Conservation (phyloP, 805 yeast species). For the Candida endomychidarum region DNA sequence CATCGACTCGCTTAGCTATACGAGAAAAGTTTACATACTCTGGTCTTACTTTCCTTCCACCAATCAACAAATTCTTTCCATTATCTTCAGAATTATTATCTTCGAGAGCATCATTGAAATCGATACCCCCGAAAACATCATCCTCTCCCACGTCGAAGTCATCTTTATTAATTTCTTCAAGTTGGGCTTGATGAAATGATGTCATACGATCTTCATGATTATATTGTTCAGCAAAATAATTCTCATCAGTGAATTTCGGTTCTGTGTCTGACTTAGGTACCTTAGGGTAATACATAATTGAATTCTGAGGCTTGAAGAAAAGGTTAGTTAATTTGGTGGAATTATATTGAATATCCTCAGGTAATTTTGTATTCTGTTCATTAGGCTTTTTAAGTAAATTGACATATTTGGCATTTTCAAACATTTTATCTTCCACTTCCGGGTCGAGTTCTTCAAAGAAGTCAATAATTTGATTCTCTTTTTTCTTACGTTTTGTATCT, state of each 20-base stretch:
- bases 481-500: constrained; percentile 18
- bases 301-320: constrained; percentile 59
- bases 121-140: constrained; percentile 36
- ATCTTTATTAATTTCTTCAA: constrained; percentile 39
- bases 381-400: constrained; percentile 15
- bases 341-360: constrained; percentile 72
- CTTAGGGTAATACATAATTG: constrained; percentile 19
- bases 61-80: constrained; percentile 14
- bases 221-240: constrained; percentile 71
- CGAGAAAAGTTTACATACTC: constrained; percentile 43
- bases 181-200: constrained; percentile 40
- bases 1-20: constrained; percentile 44
- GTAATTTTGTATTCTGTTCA: constrained; percentile 47
- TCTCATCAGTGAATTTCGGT: constrained; percentile 53
- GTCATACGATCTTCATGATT: constrained; percentile 41
- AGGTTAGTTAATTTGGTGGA: constrained; percentile 66
- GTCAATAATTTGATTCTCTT: constrained; percentile 26
- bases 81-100: constrained; percentile 14
- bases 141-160: constrained; percentile 34
- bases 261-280: constrained; percentile 13
- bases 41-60: constrained; percentile 27
- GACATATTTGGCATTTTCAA: constrained; percentile 30
- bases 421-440: constrained; percentile 31
- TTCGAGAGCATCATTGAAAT: constrained; percentile 36
- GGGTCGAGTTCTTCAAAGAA: constrained; percentile 32